Base-by-base conservation (phyloP, 139 green algal genomes). In the Asterochloris sp. region DNA sequence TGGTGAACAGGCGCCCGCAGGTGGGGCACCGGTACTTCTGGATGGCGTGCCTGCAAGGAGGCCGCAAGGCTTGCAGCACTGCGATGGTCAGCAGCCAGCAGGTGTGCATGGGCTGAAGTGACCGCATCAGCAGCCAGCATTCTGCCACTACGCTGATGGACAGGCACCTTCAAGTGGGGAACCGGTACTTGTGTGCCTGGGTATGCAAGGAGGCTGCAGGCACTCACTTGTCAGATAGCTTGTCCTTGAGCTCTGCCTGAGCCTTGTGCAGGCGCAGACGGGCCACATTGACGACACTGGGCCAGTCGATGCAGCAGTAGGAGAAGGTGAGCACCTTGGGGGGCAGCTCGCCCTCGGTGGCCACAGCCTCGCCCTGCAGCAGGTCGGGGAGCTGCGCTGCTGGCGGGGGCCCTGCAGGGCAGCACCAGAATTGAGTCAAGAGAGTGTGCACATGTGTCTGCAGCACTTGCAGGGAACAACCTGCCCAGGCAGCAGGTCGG, bases 141-240 rank as follows among this genome's bases (percentile, higher is more conserved):
- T 54, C 38, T 54, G 38, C 38, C 38, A 54, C 76, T n/a, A 80
- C 60, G 23, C 60, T n/a, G 13, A 47, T 69, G 76, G 38, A 79
- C 23, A 11, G 66, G 75, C 75, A 60, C 54, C 68, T 13, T 69
- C 76, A 80, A 12, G 23, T 13, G 12, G n/a, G 76, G 16, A 61
- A 80, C 19, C 10, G 76, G 28, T 80, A 80, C 76, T 80, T 69
- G 76, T 80, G 76, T 80, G 76, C 61, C 76, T 80, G 60, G n/a
- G 73, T 6, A 15, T 76, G 26, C 54, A 29, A 47, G 19, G 12
- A 21, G 1, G 11, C 17, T n/a, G 0, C 11, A 61, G n/a, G 54
- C 28, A 11, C 19, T n/a, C 23, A 80, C 76, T 62, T 80, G 76
- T 80, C 76, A 47, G 76, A 60, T 0, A 62, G 60, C 24, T 80